Conservation (phyloP, 768 basidiomycete species). For the Boletus coccyginus region DNA sequence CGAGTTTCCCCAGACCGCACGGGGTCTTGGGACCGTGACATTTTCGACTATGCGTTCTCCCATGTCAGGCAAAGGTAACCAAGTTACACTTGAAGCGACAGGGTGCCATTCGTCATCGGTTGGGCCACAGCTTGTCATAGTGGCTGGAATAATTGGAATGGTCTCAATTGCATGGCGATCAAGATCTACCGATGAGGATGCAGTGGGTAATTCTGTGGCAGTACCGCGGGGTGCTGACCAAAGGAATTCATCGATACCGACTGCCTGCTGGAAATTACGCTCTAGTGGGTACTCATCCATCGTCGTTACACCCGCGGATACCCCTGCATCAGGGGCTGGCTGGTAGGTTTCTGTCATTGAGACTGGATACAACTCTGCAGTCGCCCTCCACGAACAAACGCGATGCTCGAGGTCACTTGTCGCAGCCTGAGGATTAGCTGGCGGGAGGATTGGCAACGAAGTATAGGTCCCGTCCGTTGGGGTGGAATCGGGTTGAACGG, state of each 20-base stretch:
- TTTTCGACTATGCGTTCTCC: conserved; percentile 43
- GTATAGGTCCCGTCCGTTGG: conserved; percentile 31
- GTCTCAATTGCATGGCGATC: conserved; percentile 51
- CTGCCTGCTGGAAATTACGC: background rate
- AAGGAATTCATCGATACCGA: conserved; percentile 55
- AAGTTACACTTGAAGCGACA: conserved; percentile 32
- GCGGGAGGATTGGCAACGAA: conserved; percentile 63
- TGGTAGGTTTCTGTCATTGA: conserved; percentile 40
- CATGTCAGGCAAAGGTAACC: conserved; percentile 56
- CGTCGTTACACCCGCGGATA: conserved; percentile 13
- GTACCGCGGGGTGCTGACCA: conserved; percentile 61
- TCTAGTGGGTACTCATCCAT: conserved; percentile 26
- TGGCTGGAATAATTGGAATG: conserved; percentile 44
- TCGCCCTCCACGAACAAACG: conserved; percentile 67
- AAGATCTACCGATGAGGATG: conserved; percentile 53
- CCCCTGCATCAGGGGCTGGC: conserved; percentile 9
- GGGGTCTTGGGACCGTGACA: background rate
- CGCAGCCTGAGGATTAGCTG: conserved; percentile 53
- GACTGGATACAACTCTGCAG: conserved; percentile 47
- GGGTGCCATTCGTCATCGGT: conserved; percentile 40
- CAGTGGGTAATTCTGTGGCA: conserved; percentile 38
- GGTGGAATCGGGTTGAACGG: conserved; percentile 9
- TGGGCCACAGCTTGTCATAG: conserved; percentile 51
- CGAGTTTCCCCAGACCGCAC: conserved; percentile 22
- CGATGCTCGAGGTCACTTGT: conserved; percentile 51